Conservation (phyloP, 768 basidiomycete species). For the Tulasnella sp. region DNA sequence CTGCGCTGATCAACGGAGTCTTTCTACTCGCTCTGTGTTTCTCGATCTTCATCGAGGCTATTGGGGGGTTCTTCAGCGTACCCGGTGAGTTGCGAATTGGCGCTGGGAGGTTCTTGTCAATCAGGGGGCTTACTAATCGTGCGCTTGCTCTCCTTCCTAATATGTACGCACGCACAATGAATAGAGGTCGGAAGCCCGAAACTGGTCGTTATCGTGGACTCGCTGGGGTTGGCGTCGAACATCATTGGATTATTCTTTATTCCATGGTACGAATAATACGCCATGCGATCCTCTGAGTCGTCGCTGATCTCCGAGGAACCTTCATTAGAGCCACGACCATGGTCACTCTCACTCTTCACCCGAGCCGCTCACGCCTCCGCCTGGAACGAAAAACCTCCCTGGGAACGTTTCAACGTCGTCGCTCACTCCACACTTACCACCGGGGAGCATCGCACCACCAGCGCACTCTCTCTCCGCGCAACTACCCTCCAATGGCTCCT, state of each 20-base stretch:
- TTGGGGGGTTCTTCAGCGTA: constrained; percentile 79
- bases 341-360: constrained; percentile 37
- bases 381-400: constrained; percentile 28
- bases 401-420: constrained; percentile 19
- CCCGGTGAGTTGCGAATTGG: constrained; percentile 49
- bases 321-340: constrained; percentile 58
- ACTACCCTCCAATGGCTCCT: neutral
- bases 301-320: too few species aligned
- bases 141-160: constrained; percentile 1
- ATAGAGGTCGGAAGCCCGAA: constrained; percentile 83
- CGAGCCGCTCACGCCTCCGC: constrained; percentile 19
- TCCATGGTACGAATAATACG: constrained; percentile 71
- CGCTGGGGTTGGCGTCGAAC: constrained; percentile 82
- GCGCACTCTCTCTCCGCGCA: neutral
- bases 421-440: constrained; percentile 19
- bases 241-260: constrained; percentile 87
- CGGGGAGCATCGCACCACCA: constrained; percentile 20
- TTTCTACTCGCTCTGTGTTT: constrained; percentile 96
- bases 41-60: constrained; percentile 86
- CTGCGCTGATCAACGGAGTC: constrained; percentile 91
- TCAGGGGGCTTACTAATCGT: constrained; percentile 1
- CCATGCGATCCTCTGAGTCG: too few species aligned
- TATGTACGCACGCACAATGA: neutral
- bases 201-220: constrained; percentile 84
- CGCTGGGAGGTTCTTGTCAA: neutral